Conservation (phyloP, 2,329 filamentous ascomycete genomes). For the Colletotrichum sp. region DNA sequence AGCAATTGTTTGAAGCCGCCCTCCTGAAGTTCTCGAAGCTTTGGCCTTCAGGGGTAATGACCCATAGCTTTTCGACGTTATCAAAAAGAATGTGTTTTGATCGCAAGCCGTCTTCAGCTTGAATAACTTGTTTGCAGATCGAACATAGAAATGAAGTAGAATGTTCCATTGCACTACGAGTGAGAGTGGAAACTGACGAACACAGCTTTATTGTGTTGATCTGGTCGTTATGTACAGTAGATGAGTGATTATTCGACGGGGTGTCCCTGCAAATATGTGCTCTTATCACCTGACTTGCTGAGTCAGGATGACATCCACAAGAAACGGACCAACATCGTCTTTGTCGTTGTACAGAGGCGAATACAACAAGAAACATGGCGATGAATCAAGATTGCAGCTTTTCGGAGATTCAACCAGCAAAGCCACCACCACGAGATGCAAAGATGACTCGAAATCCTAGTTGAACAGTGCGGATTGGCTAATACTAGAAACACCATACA, state of each 20-base stretch:
- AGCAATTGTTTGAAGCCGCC: neutral
- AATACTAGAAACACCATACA: rapidly evolving
- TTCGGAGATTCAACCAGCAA: neutral
- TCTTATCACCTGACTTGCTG: neutral
- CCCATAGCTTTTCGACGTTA: neutral
- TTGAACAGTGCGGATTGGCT: neutral
- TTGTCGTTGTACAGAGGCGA: neutral
- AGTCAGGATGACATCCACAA: neutral
- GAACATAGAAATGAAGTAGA: neutral
- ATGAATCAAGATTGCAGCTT: neutral
- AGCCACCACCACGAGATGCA: rapidly evolving
- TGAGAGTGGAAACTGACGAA: neutral
- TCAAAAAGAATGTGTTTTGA: neutral
- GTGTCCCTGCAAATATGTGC: neutral
- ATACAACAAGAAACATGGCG: neutral
- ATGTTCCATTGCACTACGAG: neutral
- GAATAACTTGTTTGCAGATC: neutral
- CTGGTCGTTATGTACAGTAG: neutral
- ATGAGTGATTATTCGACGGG: neutral
- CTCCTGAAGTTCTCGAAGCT: neutral
- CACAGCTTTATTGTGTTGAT: neutral
- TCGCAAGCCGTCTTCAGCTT: neutral
- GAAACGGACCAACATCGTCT: neutral
- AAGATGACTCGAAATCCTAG: neutral
- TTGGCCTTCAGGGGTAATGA: neutral